Conservation (phyloP, 805 yeast species). For the Diddensiella caesifluorescens region DNA sequence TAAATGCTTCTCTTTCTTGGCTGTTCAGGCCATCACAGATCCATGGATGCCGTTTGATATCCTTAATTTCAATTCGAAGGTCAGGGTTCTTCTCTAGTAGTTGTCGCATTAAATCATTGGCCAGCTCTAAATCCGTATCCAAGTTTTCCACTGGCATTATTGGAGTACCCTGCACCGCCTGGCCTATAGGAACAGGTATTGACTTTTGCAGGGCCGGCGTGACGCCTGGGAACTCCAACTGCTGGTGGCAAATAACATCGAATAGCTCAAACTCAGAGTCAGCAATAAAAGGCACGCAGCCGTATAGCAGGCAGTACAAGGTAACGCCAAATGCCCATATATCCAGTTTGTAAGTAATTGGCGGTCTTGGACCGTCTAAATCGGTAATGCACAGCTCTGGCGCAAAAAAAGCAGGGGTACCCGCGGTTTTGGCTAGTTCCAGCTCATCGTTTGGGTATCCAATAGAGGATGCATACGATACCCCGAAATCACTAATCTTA, state of each 20-base stretch:
- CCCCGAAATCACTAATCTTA: slow-evolving; percentile 96
- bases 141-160: too few species aligned
- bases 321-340: slow-evolving; percentile 98
- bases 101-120: slow-evolving; percentile 51
- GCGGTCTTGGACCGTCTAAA: slow-evolving; percentile 25
- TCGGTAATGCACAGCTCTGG: slow-evolving; percentile 51
- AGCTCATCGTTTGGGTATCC: slow-evolving; percentile 55
- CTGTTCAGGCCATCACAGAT: slow-evolving; percentile 39
- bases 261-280: slow-evolving; percentile 82
- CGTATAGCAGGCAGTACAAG: slow-evolving; percentile 79
- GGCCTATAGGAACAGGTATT: background rate
- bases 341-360: slow-evolving; percentile 78
- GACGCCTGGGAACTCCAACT: slow-evolving; percentile 49
- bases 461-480: slow-evolving; percentile 61
- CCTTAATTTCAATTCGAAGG: slow-evolving; percentile 60
- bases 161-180: too few species aligned
- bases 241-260: slow-evolving; percentile 65
- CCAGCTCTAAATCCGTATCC: slow-evolving; percentile 28
- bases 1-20: slow-evolving; percentile 28
- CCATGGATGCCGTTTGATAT: slow-evolving; percentile 76
- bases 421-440: slow-evolving; percentile 92
- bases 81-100: slow-evolving; percentile 67
- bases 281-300: slow-evolving; percentile 83
- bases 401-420: slow-evolving; percentile 95
- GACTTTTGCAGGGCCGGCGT: background rate